Evolutionary conservation across 2,329 filamentous ascomycete genomes (phyloP), one percentile per base, ranked within the genome.

Genomic region (Verticillium isaacii): DNA sequence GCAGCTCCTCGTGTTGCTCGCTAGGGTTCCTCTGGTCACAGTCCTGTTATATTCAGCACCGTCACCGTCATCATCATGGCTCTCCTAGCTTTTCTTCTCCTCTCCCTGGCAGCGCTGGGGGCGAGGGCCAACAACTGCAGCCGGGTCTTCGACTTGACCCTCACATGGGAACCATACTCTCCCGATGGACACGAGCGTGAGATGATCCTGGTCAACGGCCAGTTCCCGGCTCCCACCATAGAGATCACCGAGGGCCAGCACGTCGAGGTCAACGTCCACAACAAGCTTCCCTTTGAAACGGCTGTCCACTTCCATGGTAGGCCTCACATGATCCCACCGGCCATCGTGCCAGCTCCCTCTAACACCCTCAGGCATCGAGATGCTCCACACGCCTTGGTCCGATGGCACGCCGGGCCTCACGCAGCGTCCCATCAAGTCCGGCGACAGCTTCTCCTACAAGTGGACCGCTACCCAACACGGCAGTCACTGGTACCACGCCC

Each of bases 401-500:
- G 86, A 89, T 62, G 86, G 86, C 34, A 80, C 85, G 0, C 82
- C 84, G 0, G 85, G 85, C 2, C 69, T 88, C 2, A 79, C 80
- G 1, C 85, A 88, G 66, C 73, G 73, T 3, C 73, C 79, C 3
- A 86, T 88, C 60, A 67, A 72, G 14, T 78, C 83, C 1, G 79
- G 80, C 1, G 67, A 69, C 3, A 75, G 70, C 32, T 88, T 82
- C 66, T 74, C 76, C 0, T 85, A 88, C 67, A 74, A 73, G 36
- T 89, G 82, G 75, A 78, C 73, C n/a, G 85, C 85, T 0, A 77
- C 75, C 0, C 79, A 85, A 60, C 81, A 84, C 66, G 86, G 86
- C 3, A 81, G 79, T 52, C 86, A 84, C 71, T 87, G 82, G 77
- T 89, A 88, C 65, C 86, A 88, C 71, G 79, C 83, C 0, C 86